Percentiles rank a stretch among this genome's conserved stretches.
Conservation (phyloP, 108 stramenopile species). For the Fistulifera pelliculosa region DNA sequence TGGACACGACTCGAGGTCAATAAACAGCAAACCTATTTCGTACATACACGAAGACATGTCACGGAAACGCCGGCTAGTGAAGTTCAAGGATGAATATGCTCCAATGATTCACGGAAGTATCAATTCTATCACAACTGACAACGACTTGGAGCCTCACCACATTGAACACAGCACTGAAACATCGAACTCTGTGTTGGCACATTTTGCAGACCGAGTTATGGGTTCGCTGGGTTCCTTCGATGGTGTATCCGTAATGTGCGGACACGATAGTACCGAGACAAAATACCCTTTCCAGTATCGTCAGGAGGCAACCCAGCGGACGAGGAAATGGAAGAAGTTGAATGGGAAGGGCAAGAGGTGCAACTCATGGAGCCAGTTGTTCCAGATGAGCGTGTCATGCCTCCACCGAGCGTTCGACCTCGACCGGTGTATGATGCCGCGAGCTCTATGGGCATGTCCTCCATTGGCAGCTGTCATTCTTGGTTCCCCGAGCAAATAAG, state of each 20-base stretch:
- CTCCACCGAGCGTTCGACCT: slow-evolving; percentile 7
- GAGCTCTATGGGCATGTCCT: slow-evolving; percentile 6
- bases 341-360: slow-evolving; percentile 17
- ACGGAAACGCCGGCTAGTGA: slow-evolving; percentile 11
- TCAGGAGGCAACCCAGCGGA: not conserved
- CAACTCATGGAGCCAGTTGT: slow-evolving; percentile 12
- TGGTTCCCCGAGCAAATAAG: slow-evolving; percentile 7
- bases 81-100: slow-evolving; percentile 9
- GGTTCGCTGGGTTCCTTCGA: slow-evolving; percentile 14
- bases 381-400: slow-evolving; percentile 13
- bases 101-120: not conserved
- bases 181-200: slow-evolving; percentile 17
- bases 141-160: not conserved
- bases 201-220: slow-evolving; percentile 25
- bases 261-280: slow-evolving; percentile 3
- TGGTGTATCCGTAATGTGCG: slow-evolving; percentile 7
- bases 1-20: not conserved
- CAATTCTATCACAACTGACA: not conserved
- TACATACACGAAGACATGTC: slow-evolving; percentile 12
- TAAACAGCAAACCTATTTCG: slow-evolving; percentile 5
- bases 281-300: not conserved
- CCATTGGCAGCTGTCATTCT: slow-evolving; percentile 13
- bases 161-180: not conserved
- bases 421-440: slow-evolving; percentile 3
- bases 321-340: slow-evolving; percentile 12